A percentile compares a stretch with the other conserved stretches of the same genome.
Evolutionary conservation across 805 yeast genomes (phyloP).

Genomic region (Monosporozyma siamensis): DNA sequence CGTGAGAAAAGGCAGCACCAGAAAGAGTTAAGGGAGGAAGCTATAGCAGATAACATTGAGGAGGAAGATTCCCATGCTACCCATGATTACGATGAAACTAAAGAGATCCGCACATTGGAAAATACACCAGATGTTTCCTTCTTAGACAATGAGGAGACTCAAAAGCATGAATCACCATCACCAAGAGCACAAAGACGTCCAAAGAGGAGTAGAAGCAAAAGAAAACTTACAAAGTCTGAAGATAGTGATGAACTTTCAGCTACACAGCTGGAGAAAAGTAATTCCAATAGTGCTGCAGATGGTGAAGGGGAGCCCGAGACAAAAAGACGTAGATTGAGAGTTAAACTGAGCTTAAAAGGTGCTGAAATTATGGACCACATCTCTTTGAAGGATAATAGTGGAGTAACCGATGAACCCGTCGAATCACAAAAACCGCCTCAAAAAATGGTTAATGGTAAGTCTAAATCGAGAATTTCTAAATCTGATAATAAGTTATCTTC

Average conservation of each 20-base stretch:
- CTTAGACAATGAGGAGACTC: conserved; percentile 7
- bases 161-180: too few relatives aligned
- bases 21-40: conserved; percentile 1
- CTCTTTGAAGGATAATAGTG: background rate
- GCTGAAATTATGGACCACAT: conserved; percentile 2
- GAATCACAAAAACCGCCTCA: conserved; percentile 6
- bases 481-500: too few relatives aligned
- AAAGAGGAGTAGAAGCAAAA: conserved; percentile 1
- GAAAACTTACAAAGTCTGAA: background rate
- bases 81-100: background rate
- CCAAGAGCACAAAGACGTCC: conserved; percentile 5
- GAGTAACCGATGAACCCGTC: background rate
- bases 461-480: background rate
- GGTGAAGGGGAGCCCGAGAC: conserved; percentile 4
- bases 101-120: conserved; percentile 19
- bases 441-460: conserved; percentile 3
- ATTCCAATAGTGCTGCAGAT: too few relatives aligned
- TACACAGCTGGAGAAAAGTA: too few relatives aligned
- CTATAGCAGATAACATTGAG: background rate
- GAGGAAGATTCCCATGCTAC: conserved; percentile 2
- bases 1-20: conserved; percentile 21
- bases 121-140: conserved; percentile 17
- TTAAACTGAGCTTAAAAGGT: conserved; percentile 15
- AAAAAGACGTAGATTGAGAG: conserved; percentile 16
- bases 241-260: background rate